Base-by-base conservation (phyloP, 73 alveolate species). In the Uronychia binucleata region DNA sequence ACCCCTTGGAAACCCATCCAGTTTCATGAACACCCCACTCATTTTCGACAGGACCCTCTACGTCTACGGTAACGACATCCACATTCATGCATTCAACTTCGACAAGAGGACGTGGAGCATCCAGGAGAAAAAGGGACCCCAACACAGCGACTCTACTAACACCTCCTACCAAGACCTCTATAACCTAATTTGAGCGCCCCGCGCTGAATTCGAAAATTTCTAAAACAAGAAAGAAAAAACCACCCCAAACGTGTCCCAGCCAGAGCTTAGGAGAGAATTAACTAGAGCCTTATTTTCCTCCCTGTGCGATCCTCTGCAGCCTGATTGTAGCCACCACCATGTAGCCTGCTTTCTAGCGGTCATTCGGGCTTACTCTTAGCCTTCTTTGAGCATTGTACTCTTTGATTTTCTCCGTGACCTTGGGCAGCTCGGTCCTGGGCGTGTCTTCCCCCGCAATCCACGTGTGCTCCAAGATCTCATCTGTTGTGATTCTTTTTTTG, bases 401-500 rank as follows among this genome's bases (percentile, higher is more conserved):
- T 81, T 91, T 94, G 57, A 96, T 82, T 46, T 93, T 85, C 75
- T 93, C 95, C 28, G 92, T 88, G 8, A 94, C 97, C 32, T 83
- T 88, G 26, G 99, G 98, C 46, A 98, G 96, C 74, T 92, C 94
- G 33, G 76, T 94, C 8, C 96, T 79, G 33, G 98, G 98, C 80
- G 95, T 89, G 59, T 88, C 96, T 28, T 88, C 92, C 75, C 95
- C 98, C 19, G 88, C 82, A 25, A 96, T 75, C 99, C 99, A 96
- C 28, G 97, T 96, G 88, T 96, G 99, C 34, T 88, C 88, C 57
- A 96, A 82, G 27, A 95, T 77, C 74, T 95, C 91, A 80, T 95
- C 98, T 57, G 98, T 96, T 76, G 87, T 94, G 58, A 94, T 81
- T 86, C 99, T 86, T 58, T 96, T 77, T 28, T 76, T 77, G 11